Evolutionary conservation across 352 stramenopile genomes (phyloP), one percentile per base, ranked within the genome.

Genomic region (Halophytophthora batemanensis): DNA sequence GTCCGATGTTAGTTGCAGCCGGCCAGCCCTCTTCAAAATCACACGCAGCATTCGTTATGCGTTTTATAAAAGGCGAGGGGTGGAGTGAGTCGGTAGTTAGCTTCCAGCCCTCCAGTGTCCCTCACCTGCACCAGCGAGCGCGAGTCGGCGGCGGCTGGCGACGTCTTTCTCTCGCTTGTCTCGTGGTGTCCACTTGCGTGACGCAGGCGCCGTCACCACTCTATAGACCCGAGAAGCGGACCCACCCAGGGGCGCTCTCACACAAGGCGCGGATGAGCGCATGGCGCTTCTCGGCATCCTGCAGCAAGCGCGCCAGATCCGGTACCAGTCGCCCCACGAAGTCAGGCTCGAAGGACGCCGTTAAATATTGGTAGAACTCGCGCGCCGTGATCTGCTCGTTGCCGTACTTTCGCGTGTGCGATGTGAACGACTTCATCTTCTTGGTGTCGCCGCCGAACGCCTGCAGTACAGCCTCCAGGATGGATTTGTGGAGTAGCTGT

Each of bases 301-400:
- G 81, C 19, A 94, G 57, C 28, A 94, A 58, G n/a, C 84, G 82
- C 11, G 84, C 84, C 19, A 94, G 74, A 45, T 94, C 84, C 0
- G 84, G 84, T 13, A 94, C 84, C 28, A 94, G 59, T n/a, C 84
- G 71, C 2, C 78, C 84, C 31, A 94, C 84, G 54, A 94, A 93
- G 55, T 94, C 84, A 1, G 75, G 79, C n/a, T 94, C 84, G 54
- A 94, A 94, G 17, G 84, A 90, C 23, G 76, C 74, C 39, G 80
- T 93, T 78, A 94, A 83, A 83, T 94, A 94, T 56, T 89, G 77
- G 66, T 94, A 94, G 61, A 92, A 94, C 47, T 94, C 82, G 25
- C 84, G 74, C 7, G 84, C 84, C n/a, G 79, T 84, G 61, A 94
- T 86, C 59, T 92, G 77, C 50, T 94, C 81, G 43, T 72, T 82